Conservation (phyloP, 2,329 filamentous ascomycete species). For the Achaetomium macrosporum region DNA sequence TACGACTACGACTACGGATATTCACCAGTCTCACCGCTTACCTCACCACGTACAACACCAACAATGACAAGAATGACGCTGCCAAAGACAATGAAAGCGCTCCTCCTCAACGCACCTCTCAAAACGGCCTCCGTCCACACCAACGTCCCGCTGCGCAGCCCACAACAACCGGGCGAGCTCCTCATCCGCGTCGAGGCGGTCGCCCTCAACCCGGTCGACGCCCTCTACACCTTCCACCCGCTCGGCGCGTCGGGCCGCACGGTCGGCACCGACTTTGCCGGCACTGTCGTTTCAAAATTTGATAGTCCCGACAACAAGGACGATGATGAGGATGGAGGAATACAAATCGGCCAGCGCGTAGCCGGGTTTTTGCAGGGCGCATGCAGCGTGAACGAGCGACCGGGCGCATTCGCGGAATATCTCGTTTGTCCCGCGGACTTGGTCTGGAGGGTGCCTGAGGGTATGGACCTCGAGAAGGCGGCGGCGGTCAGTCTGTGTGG, state of each 20-base stretch:
- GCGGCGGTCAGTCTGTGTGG: not conserved
- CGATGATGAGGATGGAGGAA: no score
- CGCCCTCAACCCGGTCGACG: conserved; percentile 6
- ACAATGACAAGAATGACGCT: not conserved
- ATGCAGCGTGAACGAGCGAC: not conserved
- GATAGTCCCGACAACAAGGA: no score
- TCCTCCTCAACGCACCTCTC: not conserved
- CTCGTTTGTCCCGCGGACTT: not conserved
- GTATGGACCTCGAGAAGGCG: not conserved
- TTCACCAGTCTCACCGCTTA: no score
- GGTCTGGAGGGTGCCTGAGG: not conserved
- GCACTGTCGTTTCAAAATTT: not conserved
- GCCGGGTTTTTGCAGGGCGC: not conserved
- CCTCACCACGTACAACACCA: no score
- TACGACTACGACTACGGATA: no score
- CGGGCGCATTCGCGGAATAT: not conserved
- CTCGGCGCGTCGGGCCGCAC: not conserved
- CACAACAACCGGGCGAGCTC: not conserved
- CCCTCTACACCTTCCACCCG: not conserved
- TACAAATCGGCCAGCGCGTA: not conserved
- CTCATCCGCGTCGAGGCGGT: conserved; percentile 2
- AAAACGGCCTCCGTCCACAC: not conserved
- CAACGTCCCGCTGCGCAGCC: not conserved
- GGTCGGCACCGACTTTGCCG: not conserved
- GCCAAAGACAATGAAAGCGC: not conserved